Evolutionary conservation across 352 stramenopile genomes (phyloP), one percentile per base, ranked within the genome.

Genomic region (Globisporangium irregulare): DNA sequence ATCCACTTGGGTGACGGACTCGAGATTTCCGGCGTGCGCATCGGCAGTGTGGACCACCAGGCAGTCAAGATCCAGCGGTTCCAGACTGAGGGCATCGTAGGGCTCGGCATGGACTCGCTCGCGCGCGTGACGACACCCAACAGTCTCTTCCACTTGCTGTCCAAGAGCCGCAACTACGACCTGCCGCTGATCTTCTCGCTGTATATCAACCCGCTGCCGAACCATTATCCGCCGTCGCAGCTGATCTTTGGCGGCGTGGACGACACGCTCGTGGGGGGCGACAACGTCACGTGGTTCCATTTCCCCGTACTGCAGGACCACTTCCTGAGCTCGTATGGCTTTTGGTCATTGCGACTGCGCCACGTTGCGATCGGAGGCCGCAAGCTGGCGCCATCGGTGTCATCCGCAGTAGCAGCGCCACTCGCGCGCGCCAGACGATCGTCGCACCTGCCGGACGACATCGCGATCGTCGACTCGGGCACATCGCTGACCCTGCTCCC

Each of bases 401-500:
- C 34, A 0, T 41, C 34, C 7, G 9, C 9, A 41, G 34, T 41
- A 4, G 34, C 34, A 41, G 34, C 9, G 34, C 34, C 34, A 14
- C 34, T 15, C 9, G 14, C 34, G 34, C 34, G 34, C 34, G 34
- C 51, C 8, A 68, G 46, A 22, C 7, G 20, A n/a, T 54, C 51
- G 22, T 54, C 32, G 18, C 27, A 54, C n/a, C 22, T 14, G 14
- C 10, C 38, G 1, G 43, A 25, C 1, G 20, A 36, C 14, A 64
- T 73, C 2, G 76, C 71, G 10, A 77, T 83, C 27, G 46, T 83
- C 27, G 76, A 83, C 69, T 80, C 71, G 38, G 76, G 76, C 15
- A 83, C 76, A 12, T 83, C 76, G 46, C 62, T 80, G 4, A 56
- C 80, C 8, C 50, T 83, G 41, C 53, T 83, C 2, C 76, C 76